Base-by-base conservation (phyloP, 208 protist genomes). In the Wallacemonas collosoma region DNA sequence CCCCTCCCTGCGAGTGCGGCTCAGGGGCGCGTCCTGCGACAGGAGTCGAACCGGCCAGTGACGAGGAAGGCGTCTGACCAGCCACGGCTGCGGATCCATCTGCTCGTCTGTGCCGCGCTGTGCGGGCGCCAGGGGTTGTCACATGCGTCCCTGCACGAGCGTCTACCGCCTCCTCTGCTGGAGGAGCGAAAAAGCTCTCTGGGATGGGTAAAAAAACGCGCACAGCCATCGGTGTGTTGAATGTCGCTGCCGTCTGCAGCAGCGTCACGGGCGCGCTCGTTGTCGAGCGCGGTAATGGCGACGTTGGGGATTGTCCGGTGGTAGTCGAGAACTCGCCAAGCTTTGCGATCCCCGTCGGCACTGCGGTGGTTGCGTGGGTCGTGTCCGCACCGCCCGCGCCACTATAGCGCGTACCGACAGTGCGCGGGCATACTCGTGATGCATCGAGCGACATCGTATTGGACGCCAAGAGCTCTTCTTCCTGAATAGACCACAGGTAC, bases 221-320 rank as follows among this genome's bases (percentile, higher is more conserved):
- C 35, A 94, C 82, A 36, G 89, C 81, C 39, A 90, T 76, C 11
- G 82, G 72, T 7, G 80, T 86, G 75, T 94, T 94, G 71, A 91
- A 94, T 36, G 64, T 71, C 53, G 87, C 50, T 35, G 64, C 58
- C 44, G 43, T 55, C 62, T 1, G 38, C 61, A 54, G 15, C 39
- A 15, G n/a, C 15, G 45, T 55, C 14, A 68, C 58, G 38, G 67
- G 56, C 2, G 14, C 36, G 2, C 54, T 14, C 4, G 68, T 50
- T 12, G 48, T 40, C 12, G 61, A 38, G 6, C 39, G 45, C 3
- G 51, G 47, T 14, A 71, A 53, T 9, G 71, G 47, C 2, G 61
- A 35, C 1, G 4, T 47, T 9, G 50, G 40, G 15, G 66, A 56
- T 6, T 15, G 8, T 3, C 36, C n/a, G 17, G 9, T 17, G 9